These are phyloP conservation scores for Saccharomyces hybrid DNA, from an alignment of 1,139 yeast species.

Conservation along the genomic window DNA sequence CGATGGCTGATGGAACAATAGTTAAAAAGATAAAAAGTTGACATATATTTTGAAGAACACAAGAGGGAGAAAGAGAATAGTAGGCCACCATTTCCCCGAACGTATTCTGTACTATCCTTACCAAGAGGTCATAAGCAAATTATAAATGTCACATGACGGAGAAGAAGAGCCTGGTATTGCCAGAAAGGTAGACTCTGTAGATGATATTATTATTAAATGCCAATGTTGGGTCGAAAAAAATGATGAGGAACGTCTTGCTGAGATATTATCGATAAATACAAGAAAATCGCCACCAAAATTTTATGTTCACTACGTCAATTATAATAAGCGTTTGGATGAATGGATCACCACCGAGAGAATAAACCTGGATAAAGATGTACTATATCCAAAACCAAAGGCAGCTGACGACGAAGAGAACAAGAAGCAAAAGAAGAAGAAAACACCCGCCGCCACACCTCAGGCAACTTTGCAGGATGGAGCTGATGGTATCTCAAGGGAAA, in stretches of 20 bases:
- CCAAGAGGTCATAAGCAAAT: not conserved
- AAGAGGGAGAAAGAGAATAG: not conserved
- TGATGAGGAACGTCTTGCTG: conserved; percentile 73
- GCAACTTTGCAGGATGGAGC: conserved; percentile 20
- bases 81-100: not conserved
- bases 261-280: conserved; percentile 67
- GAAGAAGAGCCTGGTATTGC: conserved; percentile 22
- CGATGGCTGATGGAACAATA: too few relatives aligned
- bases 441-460: conserved; percentile 1
- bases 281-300: conserved; percentile 73
- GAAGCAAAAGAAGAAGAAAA: conserved; percentile 27
- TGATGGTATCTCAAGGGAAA: conserved; percentile 21
- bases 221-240: conserved; percentile 78
- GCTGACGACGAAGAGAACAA: conserved; percentile 34
- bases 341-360: conserved; percentile 75
- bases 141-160: conserved; percentile 9
- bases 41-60: too few relatives aligned
- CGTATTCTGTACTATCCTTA: not conserved
- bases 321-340: conserved; percentile 90
- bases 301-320: conserved; percentile 91
- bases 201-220: conserved; percentile 61
- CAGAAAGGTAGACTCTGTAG: conserved; percentile 29
- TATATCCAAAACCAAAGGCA: conserved; percentile 55
- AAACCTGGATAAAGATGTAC: conserved; percentile 59
- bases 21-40: not conserved